Evolutionary conservation across 2,329 filamentous ascomycete species (phyloP), one percentile per base, ranked within the genome.

Genomic region (Hymenoscyphus occultus): DNA sequence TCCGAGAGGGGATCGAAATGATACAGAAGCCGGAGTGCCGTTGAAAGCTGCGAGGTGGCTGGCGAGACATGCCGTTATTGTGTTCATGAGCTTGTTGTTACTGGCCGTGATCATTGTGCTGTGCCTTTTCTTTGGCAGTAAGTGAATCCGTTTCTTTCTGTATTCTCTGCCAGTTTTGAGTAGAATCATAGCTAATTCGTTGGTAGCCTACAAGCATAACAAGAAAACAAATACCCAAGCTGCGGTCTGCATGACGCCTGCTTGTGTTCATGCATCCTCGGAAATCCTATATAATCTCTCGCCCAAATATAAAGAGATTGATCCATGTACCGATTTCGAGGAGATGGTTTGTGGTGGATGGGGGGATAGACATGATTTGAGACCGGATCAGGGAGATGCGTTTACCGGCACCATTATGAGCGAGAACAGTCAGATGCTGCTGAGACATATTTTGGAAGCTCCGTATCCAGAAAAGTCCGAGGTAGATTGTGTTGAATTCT

Each of bases 251-350:
- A 73, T 82, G 59, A 84, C 86, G 10, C 82, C 86, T 54, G 83
- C 84, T 66, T 90, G 87, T 73, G 79, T 89, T 13, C 84, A 88
- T 71, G 86, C 86, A 13, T 82, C 86, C 4, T 86, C 85, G 13
- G 82, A 84, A 68, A 82, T 90, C 48, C 79, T 89, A 9, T 83
- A 86, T 68, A 88, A 86, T 65, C 77, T 90, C 14, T 84, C 86
- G 16, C 83, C 86, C 7, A 78, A 86, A 60, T 87, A 90, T 75
- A 79, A 84, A 65, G 76, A 84, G 2, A 78, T 91, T 48, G 87
- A 91, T 72, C 84, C 89, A 1, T 92, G 89, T 71, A 83, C 80
- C n/a, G 77, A 90, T 71, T 92, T 92, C 66, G 86, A 90, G 66
- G 80, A 87, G 73, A 82, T 87, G 64, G 86, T 86, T 22, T 91